Conservation (phyloP, 192 early-diverging fungal species). For the Backusella luteola region DNA sequence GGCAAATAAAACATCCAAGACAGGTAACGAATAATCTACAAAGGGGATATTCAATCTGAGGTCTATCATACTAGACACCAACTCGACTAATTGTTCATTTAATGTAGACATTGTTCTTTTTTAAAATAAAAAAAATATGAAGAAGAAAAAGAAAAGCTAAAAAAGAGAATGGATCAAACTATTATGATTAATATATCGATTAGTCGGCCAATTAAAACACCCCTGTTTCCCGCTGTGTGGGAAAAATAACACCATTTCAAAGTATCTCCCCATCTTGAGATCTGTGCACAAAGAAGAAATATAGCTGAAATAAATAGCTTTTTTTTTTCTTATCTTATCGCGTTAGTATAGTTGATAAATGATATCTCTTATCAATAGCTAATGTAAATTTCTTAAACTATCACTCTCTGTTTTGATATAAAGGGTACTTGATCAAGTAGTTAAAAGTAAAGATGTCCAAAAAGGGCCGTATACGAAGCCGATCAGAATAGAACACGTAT, state of each 20-base stretch:
- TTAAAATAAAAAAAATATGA: not conserved
- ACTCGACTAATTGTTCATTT: slow-evolving; percentile 1
- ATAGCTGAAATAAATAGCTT: not conserved
- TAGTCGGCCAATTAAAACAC: slow-evolving; percentile 7
- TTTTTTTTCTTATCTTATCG: slow-evolving; percentile 3
- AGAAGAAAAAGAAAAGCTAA: not conserved
- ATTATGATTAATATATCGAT: not conserved
- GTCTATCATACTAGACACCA: not conserved
- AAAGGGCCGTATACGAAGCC: not conserved
- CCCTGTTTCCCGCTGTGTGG: not conserved
- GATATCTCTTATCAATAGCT: not conserved
- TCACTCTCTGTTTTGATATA: not conserved
- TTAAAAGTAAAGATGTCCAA: not conserved
- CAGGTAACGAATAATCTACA: not conserved
- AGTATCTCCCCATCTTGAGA: not conserved
- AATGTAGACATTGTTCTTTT: slow-evolving; percentile 8
- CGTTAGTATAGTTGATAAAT: not conserved
- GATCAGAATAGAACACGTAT: not conserved
- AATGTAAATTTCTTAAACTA: not conserved
- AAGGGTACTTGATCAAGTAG: not conserved
- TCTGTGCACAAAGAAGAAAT: not conserved
- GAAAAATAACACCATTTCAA: not conserved
- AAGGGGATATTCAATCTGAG: slow-evolving; percentile 1
- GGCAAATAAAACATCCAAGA: slow-evolving; percentile 18
- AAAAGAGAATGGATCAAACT: not conserved